A percentile compares a stretch with the other conserved stretches of the same genome.
phyloP scores from a whole-genome alignment of 441 rosid species.

The Sinapis alba region DNA sequence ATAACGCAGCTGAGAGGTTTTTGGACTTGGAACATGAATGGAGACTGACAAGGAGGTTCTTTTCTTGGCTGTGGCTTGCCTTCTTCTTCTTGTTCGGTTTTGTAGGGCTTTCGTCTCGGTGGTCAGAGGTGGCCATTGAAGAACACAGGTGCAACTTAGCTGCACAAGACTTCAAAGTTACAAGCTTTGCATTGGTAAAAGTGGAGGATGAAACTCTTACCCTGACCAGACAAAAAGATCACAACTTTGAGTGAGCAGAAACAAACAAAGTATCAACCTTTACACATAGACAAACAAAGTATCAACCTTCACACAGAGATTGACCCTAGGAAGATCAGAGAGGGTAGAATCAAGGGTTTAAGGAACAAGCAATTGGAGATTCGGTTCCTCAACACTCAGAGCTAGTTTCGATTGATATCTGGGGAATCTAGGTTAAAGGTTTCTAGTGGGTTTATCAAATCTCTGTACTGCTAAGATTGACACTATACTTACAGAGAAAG shows the following conservation, averaged over 20 bases:
- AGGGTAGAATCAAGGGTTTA: neutral
- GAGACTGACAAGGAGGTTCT: slow-evolving; percentile 50
- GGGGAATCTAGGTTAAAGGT: neutral
- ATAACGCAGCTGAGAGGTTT: slow-evolving; percentile 59
- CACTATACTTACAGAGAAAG: slow-evolving; percentile 3
- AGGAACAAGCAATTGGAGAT: neutral
- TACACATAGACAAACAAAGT: neutral
- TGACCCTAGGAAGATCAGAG: neutral
- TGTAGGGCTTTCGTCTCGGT: slow-evolving; percentile 19
- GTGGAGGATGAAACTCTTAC: slow-evolving; percentile 17
- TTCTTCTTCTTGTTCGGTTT: slow-evolving; percentile 49
- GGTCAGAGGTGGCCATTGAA: slow-evolving; percentile 28
- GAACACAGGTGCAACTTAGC: neutral
- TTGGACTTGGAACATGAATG: slow-evolving; percentile 58
- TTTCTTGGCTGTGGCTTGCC: slow-evolving; percentile 47
- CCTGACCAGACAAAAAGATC: slow-evolving; percentile 1
- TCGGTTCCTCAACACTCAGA: neutral
- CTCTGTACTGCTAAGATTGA: slow-evolving; percentile 6
- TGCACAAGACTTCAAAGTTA: slow-evolving; percentile 1
- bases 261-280: slow-evolving; percentile 6
- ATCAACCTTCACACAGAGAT: neutral
- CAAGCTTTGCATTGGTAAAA: slow-evolving; percentile 26
- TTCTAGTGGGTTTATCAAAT: slow-evolving; percentile 14
- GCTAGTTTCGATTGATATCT: neutral
- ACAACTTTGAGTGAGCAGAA: neutral